Evolutionary conservation across 345 rosid species (phyloP).

Genomic region (Lepidium aucheri): DNA sequence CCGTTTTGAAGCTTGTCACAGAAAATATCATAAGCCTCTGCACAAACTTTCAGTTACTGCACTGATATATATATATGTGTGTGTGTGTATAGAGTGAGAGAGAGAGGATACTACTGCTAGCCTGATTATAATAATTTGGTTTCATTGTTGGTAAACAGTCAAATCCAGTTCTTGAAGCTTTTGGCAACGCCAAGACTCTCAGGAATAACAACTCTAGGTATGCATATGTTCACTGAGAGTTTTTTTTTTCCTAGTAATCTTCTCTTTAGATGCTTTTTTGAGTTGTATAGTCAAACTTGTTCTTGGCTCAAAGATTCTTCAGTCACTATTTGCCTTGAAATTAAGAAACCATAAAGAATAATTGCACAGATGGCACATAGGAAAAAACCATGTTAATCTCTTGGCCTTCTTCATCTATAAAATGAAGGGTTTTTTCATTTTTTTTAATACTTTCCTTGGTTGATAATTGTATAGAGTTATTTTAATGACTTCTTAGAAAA

Average conservation of each 20-base stretch:
- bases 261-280: background rate
- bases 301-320: background rate
- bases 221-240: background rate
- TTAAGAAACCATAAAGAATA: background rate
- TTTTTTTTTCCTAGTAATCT: background rate
- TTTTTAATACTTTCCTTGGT: background rate
- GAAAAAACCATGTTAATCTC: background rate
- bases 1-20: background rate
- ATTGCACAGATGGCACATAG: background rate
- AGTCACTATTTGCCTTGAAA: background rate
- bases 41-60: background rate
- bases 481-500: background rate
- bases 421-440: background rate
- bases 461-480: background rate
- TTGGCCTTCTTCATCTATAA: conserved; percentile 3
- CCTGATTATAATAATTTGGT: conserved; percentile 24
- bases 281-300: conserved; percentile 4
- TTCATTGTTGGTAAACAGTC: conserved; percentile 50
- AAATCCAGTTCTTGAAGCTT: conserved; percentile 99
- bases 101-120: conserved; percentile 3
- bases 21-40: conserved; percentile 2
- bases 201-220: conserved; percentile 99
- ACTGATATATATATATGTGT: background rate
- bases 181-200: conserved; percentile 98
- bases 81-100: no score